Conservation (phyloP, 352 stramenopile genomes). For the Globisporangium iwayamae region DNA sequence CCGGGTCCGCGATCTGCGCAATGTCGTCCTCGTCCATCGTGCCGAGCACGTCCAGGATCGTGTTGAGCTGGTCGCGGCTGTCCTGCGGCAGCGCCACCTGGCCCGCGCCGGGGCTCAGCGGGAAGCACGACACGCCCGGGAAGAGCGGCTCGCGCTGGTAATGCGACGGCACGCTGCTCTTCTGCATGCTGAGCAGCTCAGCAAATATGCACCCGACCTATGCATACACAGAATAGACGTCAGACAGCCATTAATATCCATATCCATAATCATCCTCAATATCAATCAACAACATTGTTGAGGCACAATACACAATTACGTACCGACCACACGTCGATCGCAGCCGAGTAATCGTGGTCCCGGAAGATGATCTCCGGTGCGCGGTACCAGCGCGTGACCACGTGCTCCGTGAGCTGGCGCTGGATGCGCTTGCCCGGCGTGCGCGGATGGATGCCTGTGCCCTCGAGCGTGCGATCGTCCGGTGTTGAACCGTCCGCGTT, state of each 20-base stretch:
- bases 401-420: conserved; percentile 92
- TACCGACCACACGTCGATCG: conserved; percentile 89
- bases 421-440: conserved; percentile 78
- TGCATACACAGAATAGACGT: background rate
- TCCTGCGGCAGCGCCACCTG: conserved; percentile 78
- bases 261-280: background rate
- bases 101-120: conserved; percentile 67
- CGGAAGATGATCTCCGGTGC: conserved; percentile 93
- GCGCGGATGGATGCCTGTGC: conserved; percentile 61
- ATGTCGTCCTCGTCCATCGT: conserved; percentile 86
- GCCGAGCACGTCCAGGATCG: conserved; percentile 85
- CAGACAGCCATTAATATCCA: background rate
- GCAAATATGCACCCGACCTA: conserved; percentile 95
- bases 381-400: conserved; percentile 95
- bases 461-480: conserved; percentile 60
- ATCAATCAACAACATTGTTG: background rate
- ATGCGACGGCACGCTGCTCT: conserved; percentile 93
- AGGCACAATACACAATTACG: conserved; percentile 16
- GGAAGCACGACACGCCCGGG: conserved; percentile 91
- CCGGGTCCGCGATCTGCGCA: conserved; percentile 77
- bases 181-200: conserved; percentile 95
- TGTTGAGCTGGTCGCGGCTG: conserved; percentile 84
- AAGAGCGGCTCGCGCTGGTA: conserved; percentile 94
- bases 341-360: conserved; percentile 84
- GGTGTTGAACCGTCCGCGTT: conserved; percentile 34